These are phyloP conservation scores for Loxodes magnus DNA, from an alignment of 73 alveolate genomes.

Conservation along the genomic window DNA sequence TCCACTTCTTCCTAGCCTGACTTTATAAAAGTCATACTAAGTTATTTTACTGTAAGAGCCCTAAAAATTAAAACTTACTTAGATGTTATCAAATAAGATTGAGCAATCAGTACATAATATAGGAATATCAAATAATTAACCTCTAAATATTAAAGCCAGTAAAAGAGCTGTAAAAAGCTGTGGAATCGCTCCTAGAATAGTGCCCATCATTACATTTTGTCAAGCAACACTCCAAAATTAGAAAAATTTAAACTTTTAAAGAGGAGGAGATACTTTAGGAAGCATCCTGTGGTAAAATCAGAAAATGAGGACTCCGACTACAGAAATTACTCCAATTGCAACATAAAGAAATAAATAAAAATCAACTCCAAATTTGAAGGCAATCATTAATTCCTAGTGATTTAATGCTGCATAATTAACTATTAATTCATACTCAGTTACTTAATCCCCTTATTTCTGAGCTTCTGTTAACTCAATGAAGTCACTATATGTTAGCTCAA, in stretches of 20 bases:
- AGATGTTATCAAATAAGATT: constrained; percentile 21
- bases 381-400: constrained; percentile 63
- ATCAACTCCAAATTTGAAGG: constrained; percentile 61
- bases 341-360: constrained; percentile 68
- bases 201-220: constrained; percentile 51
- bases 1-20: constrained; percentile 68
- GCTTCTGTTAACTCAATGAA: constrained; percentile 26
- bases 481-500: constrained; percentile 30
- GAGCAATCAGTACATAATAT: constrained; percentile 7
- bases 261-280: constrained; percentile 27
- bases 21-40: constrained; percentile 24
- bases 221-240: constrained; percentile 42
- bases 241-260: constrained; percentile 44
- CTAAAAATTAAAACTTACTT: constrained; percentile 7
- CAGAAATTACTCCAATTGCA: constrained; percentile 53
- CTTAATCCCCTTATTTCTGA: constrained; percentile 18
- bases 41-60: constrained; percentile 16
- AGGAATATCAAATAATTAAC: constrained; percentile 30
- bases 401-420: constrained; percentile 42
- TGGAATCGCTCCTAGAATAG: constrained; percentile 42
- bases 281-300: constrained; percentile 37
- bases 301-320: constrained; percentile 34
- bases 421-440: constrained; percentile 39
- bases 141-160: constrained; percentile 43
- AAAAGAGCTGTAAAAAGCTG: constrained; percentile 19